Percentiles rank a stretch among this genome's conserved stretches.
phyloP scores from a whole-genome alignment of 306 rosid species.

The Ziziphus jujuba region DNA sequence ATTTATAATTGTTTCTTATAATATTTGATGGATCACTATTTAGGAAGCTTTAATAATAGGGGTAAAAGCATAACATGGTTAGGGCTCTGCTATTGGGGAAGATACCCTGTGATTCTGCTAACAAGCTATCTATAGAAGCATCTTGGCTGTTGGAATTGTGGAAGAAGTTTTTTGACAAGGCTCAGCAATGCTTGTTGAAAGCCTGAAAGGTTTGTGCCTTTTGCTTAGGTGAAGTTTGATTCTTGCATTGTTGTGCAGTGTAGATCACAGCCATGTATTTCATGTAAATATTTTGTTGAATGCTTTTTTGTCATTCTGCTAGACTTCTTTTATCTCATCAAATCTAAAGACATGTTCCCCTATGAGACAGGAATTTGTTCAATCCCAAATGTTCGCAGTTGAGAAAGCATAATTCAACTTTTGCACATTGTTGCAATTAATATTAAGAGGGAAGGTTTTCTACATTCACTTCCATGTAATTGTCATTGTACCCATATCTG shows the following conservation, averaged over 20 bases:
- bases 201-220: slow-evolving; percentile 73
- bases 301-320: no score
- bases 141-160: slow-evolving; percentile 75
- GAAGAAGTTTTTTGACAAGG: slow-evolving; percentile 96
- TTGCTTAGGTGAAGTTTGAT: no score
- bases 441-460: no score
- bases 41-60: slow-evolving; percentile 81
- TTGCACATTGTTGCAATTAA: no score
- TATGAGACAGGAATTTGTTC: no score
- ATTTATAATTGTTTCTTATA: not conserved
- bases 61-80: slow-evolving; percentile 65
- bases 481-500: no score
- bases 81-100: slow-evolving; percentile 64
- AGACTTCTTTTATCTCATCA: no score
- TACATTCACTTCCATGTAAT: no score
- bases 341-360: no score
- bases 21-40: slow-evolving; percentile 12
- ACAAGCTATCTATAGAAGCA: slow-evolving; percentile 74
- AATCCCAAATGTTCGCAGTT: no score
- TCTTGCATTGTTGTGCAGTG: not conserved
- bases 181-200: slow-evolving; percentile 98
- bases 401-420: no score
- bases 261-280: slow-evolving; percentile 11
- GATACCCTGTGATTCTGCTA: slow-evolving; percentile 55
- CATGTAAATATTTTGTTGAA: not conserved